Conservation (phyloP, 768 basidiomycete species). For the Rhizopogon salebrosus region DNA sequence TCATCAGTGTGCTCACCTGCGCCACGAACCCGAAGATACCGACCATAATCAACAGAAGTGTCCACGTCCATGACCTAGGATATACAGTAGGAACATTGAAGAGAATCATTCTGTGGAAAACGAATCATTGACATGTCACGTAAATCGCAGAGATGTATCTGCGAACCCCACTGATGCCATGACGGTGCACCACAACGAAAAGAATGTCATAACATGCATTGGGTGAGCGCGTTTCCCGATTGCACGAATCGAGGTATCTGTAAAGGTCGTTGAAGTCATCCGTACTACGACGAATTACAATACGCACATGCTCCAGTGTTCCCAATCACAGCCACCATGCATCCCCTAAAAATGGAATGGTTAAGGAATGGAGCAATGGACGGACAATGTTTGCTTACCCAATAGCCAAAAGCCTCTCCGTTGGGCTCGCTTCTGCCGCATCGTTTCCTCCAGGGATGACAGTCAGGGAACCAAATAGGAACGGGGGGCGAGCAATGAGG, state of each 20-base stretch:
- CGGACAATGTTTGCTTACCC: slow-evolving; percentile 28
- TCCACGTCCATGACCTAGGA: slow-evolving; percentile 15
- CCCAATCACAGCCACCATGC: slow-evolving; percentile 59
- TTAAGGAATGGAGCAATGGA: neutral
- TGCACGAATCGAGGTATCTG: slow-evolving; percentile 51
- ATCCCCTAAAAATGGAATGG: slow-evolving; percentile 36
- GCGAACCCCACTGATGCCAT: slow-evolving; percentile 9
- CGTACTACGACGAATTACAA: neutral
- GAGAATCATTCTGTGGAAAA: slow-evolving; percentile 10
- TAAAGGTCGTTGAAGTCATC: neutral
- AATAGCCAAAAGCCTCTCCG: slow-evolving; percentile 52
- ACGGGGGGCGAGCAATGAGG: slow-evolving; percentile 73
- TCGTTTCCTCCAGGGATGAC: slow-evolving; percentile 1
- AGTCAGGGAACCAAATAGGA: slow-evolving; percentile 53
- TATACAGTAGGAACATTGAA: slow-evolving; percentile 7
- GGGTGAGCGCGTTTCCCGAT: slow-evolving; percentile 77
- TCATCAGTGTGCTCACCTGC: slow-evolving; percentile 10
- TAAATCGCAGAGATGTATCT: neutral
- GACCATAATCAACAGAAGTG: slow-evolving; percentile 7
- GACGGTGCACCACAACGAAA: slow-evolving; percentile 50
- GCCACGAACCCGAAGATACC: slow-evolving; percentile 12
- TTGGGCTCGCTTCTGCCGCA: slow-evolving; percentile 16
- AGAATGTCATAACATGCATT: slow-evolving; percentile 66
- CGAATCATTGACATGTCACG: neutral
- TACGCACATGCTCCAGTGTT: slow-evolving; percentile 63